Evolutionary conservation across 2,329 filamentous ascomycete genomes (phyloP), one percentile per base, ranked within the genome.

Genomic region (Aureobasidium sp.): DNA sequence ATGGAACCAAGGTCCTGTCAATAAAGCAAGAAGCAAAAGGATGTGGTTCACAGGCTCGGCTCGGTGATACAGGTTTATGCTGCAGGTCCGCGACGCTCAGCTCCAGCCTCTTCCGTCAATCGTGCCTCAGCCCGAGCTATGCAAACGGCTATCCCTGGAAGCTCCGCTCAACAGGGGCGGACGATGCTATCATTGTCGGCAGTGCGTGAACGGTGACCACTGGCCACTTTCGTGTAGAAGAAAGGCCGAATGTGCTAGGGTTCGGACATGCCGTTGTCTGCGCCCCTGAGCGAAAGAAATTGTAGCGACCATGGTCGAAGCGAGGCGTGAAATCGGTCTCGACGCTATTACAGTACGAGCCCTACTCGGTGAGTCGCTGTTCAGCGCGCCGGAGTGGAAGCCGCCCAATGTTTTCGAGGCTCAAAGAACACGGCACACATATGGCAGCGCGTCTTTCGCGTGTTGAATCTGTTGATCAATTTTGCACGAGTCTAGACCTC

Each of bases 371-470:
- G n/a, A 29, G 29, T 51, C 36, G 48, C 34, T 12, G 20, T 39
- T 31, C 51, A 29, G 34, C 34, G 8, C 36, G 11, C 36, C 36
- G 51, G 51, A 41, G 36, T 17, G 36, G 5, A 8, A n/a, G 9
- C 36, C 51, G 27, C 51, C 20, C 37, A 31, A 31, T 25, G 20
- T 12, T 11, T 6, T 52, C 42, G 51, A 42, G 51, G 51, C 51
- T 55, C 37, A 41, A 31, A 29, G 37, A 55, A 55, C 8, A 55
- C 51, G 51, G 51, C 51, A 55, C 51, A 42, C 51, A 42, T 52
- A n/a, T 8, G 47, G 31, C n/a, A 36, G 48, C n/a, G 48, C 48
- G 48, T 51, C 36, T 5, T 27, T 55, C 51, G 37, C 37, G 36
- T 29, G 22, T 31, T 41, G 31, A 29, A 55, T 42, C 41, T 44